These are phyloP conservation scores for Verticillium nubilum DNA, from an alignment of 2,329 filamentous ascomycete genomes.

Conservation along the genomic window DNA sequence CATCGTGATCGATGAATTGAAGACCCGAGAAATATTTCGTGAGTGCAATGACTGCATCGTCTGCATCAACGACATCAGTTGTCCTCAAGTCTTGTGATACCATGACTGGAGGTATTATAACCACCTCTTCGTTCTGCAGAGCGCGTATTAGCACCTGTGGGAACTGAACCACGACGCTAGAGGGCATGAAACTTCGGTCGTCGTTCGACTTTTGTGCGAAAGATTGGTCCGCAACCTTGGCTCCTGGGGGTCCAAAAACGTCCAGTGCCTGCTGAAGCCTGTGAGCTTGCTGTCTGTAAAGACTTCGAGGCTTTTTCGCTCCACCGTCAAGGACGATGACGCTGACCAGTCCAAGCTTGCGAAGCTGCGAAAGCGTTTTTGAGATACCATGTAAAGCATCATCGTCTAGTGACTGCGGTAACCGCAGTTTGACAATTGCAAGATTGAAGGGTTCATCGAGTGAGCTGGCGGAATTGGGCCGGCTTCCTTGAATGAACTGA, in stretches of 20 bases:
- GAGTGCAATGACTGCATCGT: constrained; percentile 69
- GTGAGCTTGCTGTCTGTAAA: constrained; percentile 58
- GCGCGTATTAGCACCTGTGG: constrained; percentile 21
- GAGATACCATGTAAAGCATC: constrained; percentile 68
- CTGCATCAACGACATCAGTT: constrained; percentile 35
- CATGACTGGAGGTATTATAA: constrained; percentile 36
- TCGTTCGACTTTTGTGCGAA: not conserved
- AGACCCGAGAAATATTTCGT: constrained; percentile 71
- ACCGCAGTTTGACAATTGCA: constrained; percentile 78
- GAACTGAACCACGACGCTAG: constrained; percentile 7
- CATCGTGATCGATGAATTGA: constrained; percentile 34
- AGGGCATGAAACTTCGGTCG: constrained; percentile 9
- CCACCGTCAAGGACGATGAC: constrained; percentile 77
- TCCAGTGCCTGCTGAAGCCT: constrained; percentile 73
- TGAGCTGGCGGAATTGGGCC: constrained; percentile 14
- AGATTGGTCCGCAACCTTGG: constrained; percentile 49
- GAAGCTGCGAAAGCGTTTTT: constrained; percentile 77
- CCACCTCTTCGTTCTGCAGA: constrained; percentile 24
- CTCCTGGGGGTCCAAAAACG: constrained; percentile 59
- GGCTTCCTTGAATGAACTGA: constrained; percentile 29
- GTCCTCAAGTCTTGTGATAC: constrained; percentile 33
- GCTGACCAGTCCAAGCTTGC: constrained; percentile 73
- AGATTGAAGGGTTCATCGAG: constrained; percentile 46
- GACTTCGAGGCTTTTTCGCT: constrained; percentile 29
- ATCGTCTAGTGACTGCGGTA: constrained; percentile 66